A percentile compares a stretch with the other conserved stretches of the same genome.
phyloP scores from a whole-genome alignment of 345 rosid species.

The Linum trigynum region DNA sequence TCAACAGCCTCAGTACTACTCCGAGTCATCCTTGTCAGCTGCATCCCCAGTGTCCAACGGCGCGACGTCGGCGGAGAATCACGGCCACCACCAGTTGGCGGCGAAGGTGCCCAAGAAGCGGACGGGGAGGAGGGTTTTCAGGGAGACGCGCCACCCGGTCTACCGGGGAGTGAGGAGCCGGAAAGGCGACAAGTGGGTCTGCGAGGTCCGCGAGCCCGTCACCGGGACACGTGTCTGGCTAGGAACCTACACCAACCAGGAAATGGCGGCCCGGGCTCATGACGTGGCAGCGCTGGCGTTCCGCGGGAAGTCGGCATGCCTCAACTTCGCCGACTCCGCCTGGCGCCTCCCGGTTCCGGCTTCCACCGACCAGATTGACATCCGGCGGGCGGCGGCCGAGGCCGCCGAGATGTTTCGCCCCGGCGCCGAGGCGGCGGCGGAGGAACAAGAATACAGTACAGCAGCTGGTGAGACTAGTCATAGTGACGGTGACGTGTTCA shows the following conservation, averaged over 20 bases:
- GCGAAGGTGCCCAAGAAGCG: constrained; percentile 61
- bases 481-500: no score
- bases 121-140: constrained; percentile 78
- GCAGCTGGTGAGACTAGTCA: no score
- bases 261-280: constrained; percentile 95
- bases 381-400: constrained; percentile 61
- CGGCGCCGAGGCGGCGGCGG: constrained; percentile 3
- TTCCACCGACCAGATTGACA: constrained; percentile 48
- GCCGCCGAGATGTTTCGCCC: constrained; percentile 38
- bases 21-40: no score
- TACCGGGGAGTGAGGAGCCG: constrained; percentile 66
- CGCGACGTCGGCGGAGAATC: constrained; percentile 34
- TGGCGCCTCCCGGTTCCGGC: constrained; percentile 70
- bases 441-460: no score
- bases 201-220: constrained; percentile 73
- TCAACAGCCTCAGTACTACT: no score
- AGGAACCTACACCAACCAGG: constrained; percentile 58
- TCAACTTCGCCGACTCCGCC: constrained; percentile 82
- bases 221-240: constrained; percentile 86
- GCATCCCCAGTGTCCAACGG: no score
- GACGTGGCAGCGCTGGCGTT: constrained; percentile 75
- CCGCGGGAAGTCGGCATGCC: constrained; percentile 70
- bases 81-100: constrained; percentile 32
- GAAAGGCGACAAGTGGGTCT: constrained; percentile 80
- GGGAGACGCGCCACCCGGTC: constrained; percentile 83